Evolutionary conservation across 1,284 basidiomycete genomes (phyloP), one percentile per base, ranked within the genome.

Genomic region (Puccinia coronata): DNA sequence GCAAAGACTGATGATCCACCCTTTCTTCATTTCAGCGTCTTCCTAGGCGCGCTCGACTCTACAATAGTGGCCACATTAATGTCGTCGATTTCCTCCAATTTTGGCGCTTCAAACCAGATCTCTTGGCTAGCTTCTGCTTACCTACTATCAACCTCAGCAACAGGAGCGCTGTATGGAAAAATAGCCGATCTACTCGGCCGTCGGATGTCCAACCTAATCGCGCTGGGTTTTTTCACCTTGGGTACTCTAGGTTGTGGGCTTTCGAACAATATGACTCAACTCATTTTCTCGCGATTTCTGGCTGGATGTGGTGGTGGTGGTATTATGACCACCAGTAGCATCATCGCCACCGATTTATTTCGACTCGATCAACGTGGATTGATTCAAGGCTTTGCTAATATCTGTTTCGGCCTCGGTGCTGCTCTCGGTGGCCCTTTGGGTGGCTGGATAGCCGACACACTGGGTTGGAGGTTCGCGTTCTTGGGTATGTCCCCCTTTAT

Each of bases 401-500:
- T 86, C 65, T 82, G 85, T 49, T 86, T 83, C 59, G 86, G 85
- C 1, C 67, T 84, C 1, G 86, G 86, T 0, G 82, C 82, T 11
- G 85, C 84, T 5, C 82, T 85, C 20, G 86, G 86, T 20, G 86
- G 84, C 4, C 86, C 86, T 11, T 65, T 86, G 16, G 86, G 86
- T 3, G 86, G 86, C 11, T 83, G 84, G 74, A 80, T 85, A 61
- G 84, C 85, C 73, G 86, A 86, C 70, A 83, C 82, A 5, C 63
- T 85, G n/a, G 86, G 86, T 1, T 86, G 86, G 86, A 82, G 85
- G 28, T 82, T 82, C n/a, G 85, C 85, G 2, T 86, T 86, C 81
- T 81, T 79, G 41, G 51, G 77, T 79, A 47, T 43, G 51, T 39
- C 9, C 9, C 5, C 70, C 12, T 23, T n/a, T n/a, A n/a, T n/a